Evolutionary conservation across 2,329 filamentous ascomycete genomes (phyloP).

Genomic region (Metarhizium humberi): DNA sequence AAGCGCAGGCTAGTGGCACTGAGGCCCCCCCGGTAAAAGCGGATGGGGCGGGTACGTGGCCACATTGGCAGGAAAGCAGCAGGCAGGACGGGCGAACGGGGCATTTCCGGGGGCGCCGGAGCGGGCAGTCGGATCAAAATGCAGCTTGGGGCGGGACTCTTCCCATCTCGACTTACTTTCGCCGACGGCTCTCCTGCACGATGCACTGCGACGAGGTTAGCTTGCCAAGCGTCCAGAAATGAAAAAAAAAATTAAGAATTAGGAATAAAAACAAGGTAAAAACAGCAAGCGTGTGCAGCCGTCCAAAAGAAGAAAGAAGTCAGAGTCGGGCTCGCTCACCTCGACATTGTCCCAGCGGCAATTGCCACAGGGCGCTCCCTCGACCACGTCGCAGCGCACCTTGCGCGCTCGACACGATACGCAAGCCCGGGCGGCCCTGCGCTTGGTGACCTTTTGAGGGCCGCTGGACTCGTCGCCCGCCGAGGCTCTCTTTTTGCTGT

Average conservation of each 20-base stretch:
- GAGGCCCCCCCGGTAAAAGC: not conserved
- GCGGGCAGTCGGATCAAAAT: not conserved
- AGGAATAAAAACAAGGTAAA: too few relatives aligned
- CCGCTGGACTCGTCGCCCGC: conserved; percentile 17
- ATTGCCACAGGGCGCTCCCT: conserved; percentile 80
- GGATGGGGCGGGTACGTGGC: not conserved
- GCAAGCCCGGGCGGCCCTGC: conserved; percentile 84
- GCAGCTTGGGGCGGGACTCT: not conserved
- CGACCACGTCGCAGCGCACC: conserved; percentile 88
- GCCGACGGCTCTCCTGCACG: conserved; percentile 72
- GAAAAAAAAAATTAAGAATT: too few relatives aligned
- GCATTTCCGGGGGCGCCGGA: conserved; percentile 3
- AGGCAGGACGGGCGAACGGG: not conserved
- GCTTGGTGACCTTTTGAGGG: conserved; percentile 52
- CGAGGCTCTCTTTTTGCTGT: conserved; percentile 21
- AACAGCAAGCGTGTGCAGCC: too few relatives aligned
- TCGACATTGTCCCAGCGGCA: conserved; percentile 74
- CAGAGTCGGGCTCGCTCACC: conserved; percentile 19
- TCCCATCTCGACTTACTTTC: conserved; percentile 55
- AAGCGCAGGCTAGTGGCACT: not conserved
- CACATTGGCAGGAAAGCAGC: too few relatives aligned
- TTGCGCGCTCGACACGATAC: conserved; percentile 83
- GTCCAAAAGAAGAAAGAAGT: not conserved
- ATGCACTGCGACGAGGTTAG: conserved; percentile 38
- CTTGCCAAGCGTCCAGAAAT: too few relatives aligned